Base-by-base conservation (phyloP, 2,329 filamentous ascomycete species). In the Penicillium decumbens region DNA sequence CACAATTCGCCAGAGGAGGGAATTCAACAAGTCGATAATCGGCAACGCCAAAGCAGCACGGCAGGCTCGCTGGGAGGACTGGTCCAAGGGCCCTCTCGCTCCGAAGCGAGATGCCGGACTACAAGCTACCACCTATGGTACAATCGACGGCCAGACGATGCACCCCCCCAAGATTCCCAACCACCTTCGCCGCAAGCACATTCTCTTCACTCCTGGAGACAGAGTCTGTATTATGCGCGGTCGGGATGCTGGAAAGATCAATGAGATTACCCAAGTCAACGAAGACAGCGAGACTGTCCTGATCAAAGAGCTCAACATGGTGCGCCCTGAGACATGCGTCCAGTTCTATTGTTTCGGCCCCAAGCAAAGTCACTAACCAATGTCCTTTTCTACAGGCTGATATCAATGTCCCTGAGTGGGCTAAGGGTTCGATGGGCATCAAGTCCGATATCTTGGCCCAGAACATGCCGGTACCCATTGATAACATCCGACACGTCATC, bases 201-300 rank as follows among this genome's bases (percentile, higher is more conserved):
- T 88, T 53, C 85, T 83, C 57, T 74, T 91, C 50, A 80, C 77
- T 23, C 65, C 72, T 3, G 83, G 84, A 6, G 93, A 97, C 71
- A 81, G 93, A 51, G 90, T 96, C 28, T 88, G 92, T 45, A 74
- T 97, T 50, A 73, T 89, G 46, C 82, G 85, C 53, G 91, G 92
- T 7, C 80, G 79, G 30, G 87, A 93, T 63, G 87, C 84, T 74
- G 90, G 90, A 62, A 88, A 85, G 74, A 93, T 98, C 70, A 88
- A 88, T 43, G 74, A 75, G n/a, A 81, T 97, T 39, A 69, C 67
- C 51, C 68, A 74, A 1, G 74, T 95, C 40, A 72, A 82, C 56
- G 54, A 64, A 4, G 69, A 77, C 9, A 74, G 71, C 40, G 84
- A 82, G 53, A 78, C 79, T 54, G 74, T 89, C 40, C 76, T 72